Conservation (phyloP, 2,329 filamentous ascomycete genomes). For the Apiospora arundinis region DNA sequence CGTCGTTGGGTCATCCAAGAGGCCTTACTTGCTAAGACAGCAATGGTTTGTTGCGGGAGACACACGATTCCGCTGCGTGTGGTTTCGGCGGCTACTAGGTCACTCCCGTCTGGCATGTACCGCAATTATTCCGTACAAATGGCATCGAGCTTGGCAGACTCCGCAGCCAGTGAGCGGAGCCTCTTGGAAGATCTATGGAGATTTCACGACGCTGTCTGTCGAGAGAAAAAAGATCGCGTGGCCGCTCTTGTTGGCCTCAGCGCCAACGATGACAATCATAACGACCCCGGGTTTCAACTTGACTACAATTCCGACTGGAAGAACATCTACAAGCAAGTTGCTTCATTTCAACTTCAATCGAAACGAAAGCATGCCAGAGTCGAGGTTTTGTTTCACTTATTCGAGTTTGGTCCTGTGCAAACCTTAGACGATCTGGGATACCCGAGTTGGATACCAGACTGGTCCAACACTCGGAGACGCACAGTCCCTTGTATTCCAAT, state of each 20-base stretch:
- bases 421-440: neutral
- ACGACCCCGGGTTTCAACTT: neutral
- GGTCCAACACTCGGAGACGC: neutral
- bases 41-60: neutral
- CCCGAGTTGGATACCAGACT: neutral
- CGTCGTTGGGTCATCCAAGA: neutral
- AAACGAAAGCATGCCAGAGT: neutral
- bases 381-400: neutral
- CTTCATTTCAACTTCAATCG: neutral
- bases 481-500: neutral
- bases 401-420: neutral
- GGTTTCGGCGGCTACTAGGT: neutral
- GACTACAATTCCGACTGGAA: neutral
- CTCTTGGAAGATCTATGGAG: neutral
- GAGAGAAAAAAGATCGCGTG: neutral
- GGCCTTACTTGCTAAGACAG: neutral
- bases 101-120: neutral
- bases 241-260: neutral
- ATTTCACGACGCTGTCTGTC: neutral
- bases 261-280: neutral
- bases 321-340: neutral
- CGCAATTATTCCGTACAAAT: neutral
- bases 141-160: neutral
- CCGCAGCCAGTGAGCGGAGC: neutral
- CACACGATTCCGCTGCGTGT: neutral